These are phyloP conservation scores for Cairneyella variabilis DNA, from an alignment of 495 filamentous ascomycete species.

Conservation along the genomic window DNA sequence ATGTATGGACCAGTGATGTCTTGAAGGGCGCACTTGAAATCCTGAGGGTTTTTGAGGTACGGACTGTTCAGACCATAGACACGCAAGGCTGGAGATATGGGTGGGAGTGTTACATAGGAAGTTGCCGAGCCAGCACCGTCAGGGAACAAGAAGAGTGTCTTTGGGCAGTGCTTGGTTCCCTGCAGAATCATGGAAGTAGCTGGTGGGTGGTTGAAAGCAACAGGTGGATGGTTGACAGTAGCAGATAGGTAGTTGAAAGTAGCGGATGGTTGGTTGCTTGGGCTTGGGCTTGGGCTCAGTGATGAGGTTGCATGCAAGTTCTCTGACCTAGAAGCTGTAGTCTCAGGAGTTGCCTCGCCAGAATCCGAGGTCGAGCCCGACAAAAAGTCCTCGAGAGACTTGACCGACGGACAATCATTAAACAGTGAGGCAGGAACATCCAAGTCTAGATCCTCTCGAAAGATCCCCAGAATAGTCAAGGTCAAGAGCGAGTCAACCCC, in stretches of 20 bases:
- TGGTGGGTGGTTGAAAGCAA: neutral
- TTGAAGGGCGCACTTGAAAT: slow-evolving; percentile 49
- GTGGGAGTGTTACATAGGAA: slow-evolving; percentile 54
- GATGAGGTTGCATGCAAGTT: neutral
- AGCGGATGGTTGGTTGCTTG: neutral
- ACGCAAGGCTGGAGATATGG: slow-evolving; percentile 35
- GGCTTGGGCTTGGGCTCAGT: too few species aligned
- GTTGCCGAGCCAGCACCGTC: slow-evolving; percentile 71
- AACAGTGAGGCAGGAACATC: slow-evolving; percentile 52
- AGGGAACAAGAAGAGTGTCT: slow-evolving; percentile 67
- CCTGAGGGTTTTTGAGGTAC: slow-evolving; percentile 53
- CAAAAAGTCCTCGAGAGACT: neutral
- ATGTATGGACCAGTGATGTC: slow-evolving; percentile 53
- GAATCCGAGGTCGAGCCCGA: neutral
- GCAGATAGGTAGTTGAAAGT: neutral
- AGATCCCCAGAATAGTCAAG: slow-evolving; percentile 45
- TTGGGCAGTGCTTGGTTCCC: slow-evolving; percentile 58
- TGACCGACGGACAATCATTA: slow-evolving; percentile 45
- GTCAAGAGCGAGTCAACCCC: slow-evolving; percentile 57
- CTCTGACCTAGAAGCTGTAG: neutral
- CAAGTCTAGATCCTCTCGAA: slow-evolving; percentile 51
- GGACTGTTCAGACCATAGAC: slow-evolving; percentile 64
- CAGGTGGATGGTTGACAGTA: neutral
- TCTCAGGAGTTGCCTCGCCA: neutral
- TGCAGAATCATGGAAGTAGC: slow-evolving; percentile 53